Base-by-base conservation (phyloP, 2,329 filamentous ascomycete species). In the Penicillium sp. region DNA sequence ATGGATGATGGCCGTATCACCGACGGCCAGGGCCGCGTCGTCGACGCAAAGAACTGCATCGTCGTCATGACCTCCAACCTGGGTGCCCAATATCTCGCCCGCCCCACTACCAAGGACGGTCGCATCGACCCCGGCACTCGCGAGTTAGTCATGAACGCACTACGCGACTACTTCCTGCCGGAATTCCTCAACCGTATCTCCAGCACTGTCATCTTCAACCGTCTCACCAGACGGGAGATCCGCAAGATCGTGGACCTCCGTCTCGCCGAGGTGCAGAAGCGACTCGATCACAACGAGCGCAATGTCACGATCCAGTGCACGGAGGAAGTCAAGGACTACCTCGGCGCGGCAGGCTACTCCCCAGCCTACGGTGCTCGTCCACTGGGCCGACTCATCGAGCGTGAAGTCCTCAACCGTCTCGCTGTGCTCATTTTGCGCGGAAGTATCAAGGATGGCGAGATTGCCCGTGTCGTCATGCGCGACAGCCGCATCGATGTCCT, bases 1-100 rank as follows among this genome's bases (percentile, higher is more conserved):
- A 97, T 99, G 92, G 94, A 99, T 69, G 94, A 99, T 70, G 94
- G 94, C 31, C 92, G 94, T 68, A 97, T 99, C 75, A 99, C 94
- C 14, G 94, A 99, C 71, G 94, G 94, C 46, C 95, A 97, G 84
- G 94, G 94, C 71, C 87, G 94, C 73, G 82, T 97, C 48, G 87
- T 99, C 53, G 94, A 99, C 68, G 94, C 93, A 58, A 91, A 88
- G 78, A 99, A 99, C 82, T 97, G 93, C 73, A 97, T 99, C 65
- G 93, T 99, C 42, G 94, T 99, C 76, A 96, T 99, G 92, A 99
- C 94, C 0, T 97, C 92, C 69, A 99, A 99, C 79, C 76, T 99
- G 59, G 94, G 94, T 63, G 94, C 94, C 32, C 94, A 97, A 74
- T 96, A 88, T 74, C 88, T 99, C n/a, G 80, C 89, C 38, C 88